Evolutionary conservation across 305 asterid genomes (phyloP), one percentile per base, ranked within the genome.

Genomic region (Fraxinus latifolia): DNA sequence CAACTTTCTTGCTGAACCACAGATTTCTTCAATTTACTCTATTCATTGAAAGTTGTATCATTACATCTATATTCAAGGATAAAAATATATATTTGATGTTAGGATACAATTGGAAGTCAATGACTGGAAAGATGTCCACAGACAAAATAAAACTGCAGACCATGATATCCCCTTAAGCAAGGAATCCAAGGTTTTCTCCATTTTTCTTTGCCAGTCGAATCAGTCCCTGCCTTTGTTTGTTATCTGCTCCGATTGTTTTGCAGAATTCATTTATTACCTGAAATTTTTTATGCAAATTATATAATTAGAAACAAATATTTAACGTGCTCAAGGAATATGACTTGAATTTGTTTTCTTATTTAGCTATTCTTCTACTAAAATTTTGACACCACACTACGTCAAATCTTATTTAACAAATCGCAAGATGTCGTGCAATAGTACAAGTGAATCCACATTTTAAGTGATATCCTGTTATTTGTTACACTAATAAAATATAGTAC

Each of bases 181-280:
- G 94, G 81, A 92, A 94, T 3, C 97, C 97, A 19, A 91, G 98
- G 83, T 79, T 89, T 80, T 91, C 96, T 5, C 96, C 97, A 17
- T 92, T 94, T 86, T 94, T 94, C 93, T 93, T 93, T 5, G 98
- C 98, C 37, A 92, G 81, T 76, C 95, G 92, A 79, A 94, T 94
- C 81, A 94, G 82, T 82, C 96, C 95, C 86, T 94, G 96, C 83
- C 98, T 82, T 85, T 92, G 97, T 81, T 94, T 94, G 15, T 88
- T 67, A 71, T 92, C 97, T 60, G 98, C 98, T 78, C 98, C 97
- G 74, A 94, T 92, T 70, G 96, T 85, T 85, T 91, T 94, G 93
- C 97, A 92, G 84, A 94, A 94, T 83, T 92, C 98, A 1, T 92
- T 94, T 77, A 92, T 94, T 55, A 94, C 95, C 97, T 92, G 93